Conservation (phyloP, 73 alveolate genomes). For the Effrenium voratum region DNA sequence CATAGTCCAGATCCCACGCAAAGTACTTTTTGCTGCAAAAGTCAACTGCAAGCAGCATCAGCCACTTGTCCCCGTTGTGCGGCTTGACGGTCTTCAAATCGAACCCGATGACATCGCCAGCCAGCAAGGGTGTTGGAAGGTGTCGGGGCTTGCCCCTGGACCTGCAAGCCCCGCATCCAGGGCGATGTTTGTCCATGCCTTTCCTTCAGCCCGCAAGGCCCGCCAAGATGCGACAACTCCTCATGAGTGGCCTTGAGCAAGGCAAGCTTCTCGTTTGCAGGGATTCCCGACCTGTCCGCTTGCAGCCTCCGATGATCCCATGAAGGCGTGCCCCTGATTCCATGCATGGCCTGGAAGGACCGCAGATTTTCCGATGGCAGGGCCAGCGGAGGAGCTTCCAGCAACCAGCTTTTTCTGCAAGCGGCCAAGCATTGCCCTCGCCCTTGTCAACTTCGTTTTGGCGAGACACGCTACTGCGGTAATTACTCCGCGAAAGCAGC, state of each 20-base stretch:
- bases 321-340: not conserved
- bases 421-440: not conserved
- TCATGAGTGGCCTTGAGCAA: not conserved
- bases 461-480: no score
- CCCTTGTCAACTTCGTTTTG: no score
- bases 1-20: conserved; percentile 3
- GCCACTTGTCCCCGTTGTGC: not conserved
- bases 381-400: not conserved
- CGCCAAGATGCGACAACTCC: conserved; percentile 4
- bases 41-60: not conserved
- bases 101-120: conserved; percentile 6
- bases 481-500: not conserved
- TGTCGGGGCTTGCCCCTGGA: not conserved
- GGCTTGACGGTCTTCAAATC: conserved; percentile 24
- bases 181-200: conserved; percentile 9
- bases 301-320: not conserved
- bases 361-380: not conserved
- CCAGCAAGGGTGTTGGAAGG: not conserved
- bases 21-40: not conserved
- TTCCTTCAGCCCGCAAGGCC: conserved; percentile 29
- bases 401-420: not conserved
- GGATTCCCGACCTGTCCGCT: not conserved
- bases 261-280: not conserved
- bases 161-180: not conserved
- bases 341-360: conserved; percentile 22